Base-by-base conservation (phyloP, 441 rosid genomes). In the Eruca vesicaria region DNA sequence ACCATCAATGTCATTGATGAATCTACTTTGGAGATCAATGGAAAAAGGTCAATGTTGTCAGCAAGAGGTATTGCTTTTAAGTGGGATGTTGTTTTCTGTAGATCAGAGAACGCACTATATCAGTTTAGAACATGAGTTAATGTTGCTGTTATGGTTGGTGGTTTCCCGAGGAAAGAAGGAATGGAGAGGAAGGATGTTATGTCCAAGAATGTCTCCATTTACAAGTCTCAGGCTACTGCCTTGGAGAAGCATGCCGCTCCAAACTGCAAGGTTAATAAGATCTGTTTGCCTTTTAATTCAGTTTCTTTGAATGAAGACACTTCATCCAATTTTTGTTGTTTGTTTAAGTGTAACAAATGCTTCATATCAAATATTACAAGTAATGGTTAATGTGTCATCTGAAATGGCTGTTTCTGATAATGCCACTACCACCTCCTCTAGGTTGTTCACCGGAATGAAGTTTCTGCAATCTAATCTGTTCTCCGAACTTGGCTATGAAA, bases 181-280 rank as follows among this genome's bases (percentile, higher is more conserved):
- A 92, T 94, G 98, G 99, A 94, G 80, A 90, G 98, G 77, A 94
- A 94, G 80, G 99, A 94, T 83, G 98, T 92, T 21, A 92, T 94
- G 97, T 78, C 98, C 0, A 92, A 90, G 80, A 92, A 94, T 62
- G 98, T 94, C 45, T 92, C 99, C 5, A 92, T 82, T n/a, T n/a
- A n/a, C n/a, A n/a, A n/a, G n/a, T n/a, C n/a, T n/a, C n/a, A n/a
- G n/a, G n/a, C n/a, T n/a, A 85, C 98, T 62, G 97, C 97, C 23
- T 79, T 94, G 48, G 99, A 92, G 81, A 87, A 86, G 80, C 88
- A 89, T 62, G 98, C 99, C 2, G 98, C 96, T 77, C 86, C 94
- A 0, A 86, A 88, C 88, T 94, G 98, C 94, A 94, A 94, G 99
- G 99, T 94, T 66, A n/a, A 21, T 72, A 10, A 1, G 19, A 48